Evolutionary conservation across 2,329 filamentous ascomycete species (phyloP).

Genomic region (Cercospora sojina): DNA sequence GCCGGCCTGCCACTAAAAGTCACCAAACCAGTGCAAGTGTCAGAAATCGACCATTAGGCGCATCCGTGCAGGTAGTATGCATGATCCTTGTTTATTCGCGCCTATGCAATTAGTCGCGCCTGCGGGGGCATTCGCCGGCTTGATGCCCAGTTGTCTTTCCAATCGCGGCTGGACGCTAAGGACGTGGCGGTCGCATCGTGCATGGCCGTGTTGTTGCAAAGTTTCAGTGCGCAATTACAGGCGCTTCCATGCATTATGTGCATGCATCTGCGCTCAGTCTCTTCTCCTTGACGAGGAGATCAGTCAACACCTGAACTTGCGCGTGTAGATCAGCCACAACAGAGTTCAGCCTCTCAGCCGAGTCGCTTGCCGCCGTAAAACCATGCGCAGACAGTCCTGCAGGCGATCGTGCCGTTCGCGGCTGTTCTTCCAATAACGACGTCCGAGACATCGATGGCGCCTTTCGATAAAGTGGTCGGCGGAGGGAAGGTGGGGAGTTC

Average conservation of each 20-base stretch:
- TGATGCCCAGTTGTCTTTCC: conserved; percentile 12
- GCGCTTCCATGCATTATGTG: conserved; percentile 15
- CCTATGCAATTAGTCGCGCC: conserved; percentile 17
- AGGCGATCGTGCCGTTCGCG: conserved; percentile 24
- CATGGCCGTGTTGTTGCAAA: conserved; percentile 7
- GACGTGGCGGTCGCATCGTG: conserved; percentile 1
- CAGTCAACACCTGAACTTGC: conserved; percentile 26
- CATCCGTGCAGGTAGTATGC: conserved; percentile 13
- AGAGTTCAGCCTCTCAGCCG: conserved; percentile 21
- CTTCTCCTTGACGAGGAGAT: conserved; percentile 21
- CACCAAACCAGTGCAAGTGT: conserved; percentile 9
- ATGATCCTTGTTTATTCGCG: conserved; percentile 17
- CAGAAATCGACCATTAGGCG: conserved; percentile 6
- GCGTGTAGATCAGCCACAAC: conserved; percentile 27
- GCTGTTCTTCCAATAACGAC: conserved; percentile 22
- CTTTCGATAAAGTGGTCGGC: conserved; percentile 24
- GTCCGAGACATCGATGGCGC: conserved; percentile 18
- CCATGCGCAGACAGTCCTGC: conserved; percentile 14
- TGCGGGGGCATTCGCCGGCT: conserved; percentile 9
- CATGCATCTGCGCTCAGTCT: conserved; percentile 5
- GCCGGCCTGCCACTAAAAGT: conserved; percentile 10
- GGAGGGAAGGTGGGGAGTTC: conserved; percentile 23
- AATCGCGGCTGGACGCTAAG: conserved; percentile 7
- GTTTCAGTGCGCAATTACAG: conserved; percentile 1
- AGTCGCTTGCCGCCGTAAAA: conserved; percentile 10